Evolutionary conservation across 768 basidiomycete species (phyloP).

Genomic region (Phylloporus sp.): DNA sequence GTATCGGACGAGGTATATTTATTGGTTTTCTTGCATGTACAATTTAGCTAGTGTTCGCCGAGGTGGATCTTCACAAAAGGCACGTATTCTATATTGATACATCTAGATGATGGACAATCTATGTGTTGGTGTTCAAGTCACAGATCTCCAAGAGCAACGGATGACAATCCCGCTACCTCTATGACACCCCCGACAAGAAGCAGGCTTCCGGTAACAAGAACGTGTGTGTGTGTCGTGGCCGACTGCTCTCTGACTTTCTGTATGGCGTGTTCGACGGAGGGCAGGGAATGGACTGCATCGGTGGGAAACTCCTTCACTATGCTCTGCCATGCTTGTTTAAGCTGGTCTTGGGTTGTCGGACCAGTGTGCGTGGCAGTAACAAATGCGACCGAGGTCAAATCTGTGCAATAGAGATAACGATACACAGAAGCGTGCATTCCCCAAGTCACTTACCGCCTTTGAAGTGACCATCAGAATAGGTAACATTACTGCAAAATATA

Average conservation of each 20-base stretch:
- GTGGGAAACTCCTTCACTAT: constrained; percentile 58
- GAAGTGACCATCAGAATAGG: constrained; percentile 81
- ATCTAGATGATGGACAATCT: constrained; percentile 1
- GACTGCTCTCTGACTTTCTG: constrained; percentile 48
- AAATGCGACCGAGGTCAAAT: constrained; percentile 69
- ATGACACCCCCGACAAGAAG: constrained; percentile 93
- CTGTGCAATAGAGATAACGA: constrained; percentile 36
- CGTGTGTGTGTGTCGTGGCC: constrained; percentile 37
- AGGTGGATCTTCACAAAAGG: constrained; percentile 22
- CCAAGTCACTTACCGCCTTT: constrained; percentile 68
- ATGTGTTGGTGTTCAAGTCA: not conserved
- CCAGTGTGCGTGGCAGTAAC: constrained; percentile 55
- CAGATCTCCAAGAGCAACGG: constrained; percentile 50
- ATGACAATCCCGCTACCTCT: constrained; percentile 82
- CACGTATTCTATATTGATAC: constrained; percentile 11
- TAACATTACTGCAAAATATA: constrained; percentile 95
- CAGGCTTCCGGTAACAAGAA: constrained; percentile 89
- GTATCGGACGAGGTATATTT: not conserved
- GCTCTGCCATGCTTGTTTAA: constrained; percentile 67
- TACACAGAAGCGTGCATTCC: not conserved
- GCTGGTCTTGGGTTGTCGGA: constrained; percentile 70
- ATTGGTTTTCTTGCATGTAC: not conserved
- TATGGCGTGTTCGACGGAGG: constrained; percentile 90
- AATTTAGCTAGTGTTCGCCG: not conserved
- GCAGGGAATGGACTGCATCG: constrained; percentile 68